A percentile compares a stretch with the other conserved stretches of the same genome.
Evolutionary conservation across 2,329 filamentous ascomycete genomes (phyloP).

Genomic region (Cordyceps militaris): DNA sequence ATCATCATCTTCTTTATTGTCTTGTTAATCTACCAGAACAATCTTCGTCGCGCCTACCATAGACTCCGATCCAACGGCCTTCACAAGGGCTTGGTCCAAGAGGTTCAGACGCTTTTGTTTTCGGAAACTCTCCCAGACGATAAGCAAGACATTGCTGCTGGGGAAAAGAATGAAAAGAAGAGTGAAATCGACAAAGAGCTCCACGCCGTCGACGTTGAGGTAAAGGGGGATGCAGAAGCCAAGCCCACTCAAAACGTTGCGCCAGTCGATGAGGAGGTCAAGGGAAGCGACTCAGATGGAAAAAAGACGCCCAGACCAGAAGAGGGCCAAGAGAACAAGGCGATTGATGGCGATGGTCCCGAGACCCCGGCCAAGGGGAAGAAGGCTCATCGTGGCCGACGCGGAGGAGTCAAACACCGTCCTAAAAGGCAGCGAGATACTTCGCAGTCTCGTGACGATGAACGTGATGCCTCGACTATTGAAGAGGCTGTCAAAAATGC

Average conservation of each 20-base stretch:
- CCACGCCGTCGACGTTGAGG: background rate
- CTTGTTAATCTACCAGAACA: slow-evolving; percentile 39
- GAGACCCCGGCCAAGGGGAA: slow-evolving; percentile 46
- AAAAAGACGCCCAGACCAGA: background rate
- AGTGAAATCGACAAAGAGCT: background rate
- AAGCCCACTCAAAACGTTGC: background rate
- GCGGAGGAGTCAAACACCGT: slow-evolving; percentile 63
- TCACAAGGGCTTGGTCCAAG: slow-evolving; percentile 18
- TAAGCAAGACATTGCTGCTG: background rate
- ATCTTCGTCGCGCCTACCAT: slow-evolving; percentile 34
- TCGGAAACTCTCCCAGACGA: slow-evolving; percentile 5
- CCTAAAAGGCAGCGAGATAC: slow-evolving; percentile 49
- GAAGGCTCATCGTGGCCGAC: slow-evolving; percentile 62
- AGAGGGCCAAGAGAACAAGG: background rate
- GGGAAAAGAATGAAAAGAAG: background rate
- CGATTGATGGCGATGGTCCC: slow-evolving; percentile 10
- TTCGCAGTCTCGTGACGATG: slow-evolving; percentile 44
- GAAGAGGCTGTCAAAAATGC: slow-evolving; percentile 56
- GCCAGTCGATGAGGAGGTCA: background rate
- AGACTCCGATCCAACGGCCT: slow-evolving; percentile 25
- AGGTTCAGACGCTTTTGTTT: slow-evolving; percentile 7
- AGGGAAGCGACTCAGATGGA: background rate
- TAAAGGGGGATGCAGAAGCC: background rate
- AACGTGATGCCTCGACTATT: slow-evolving; percentile 37
- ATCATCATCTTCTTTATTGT: slow-evolving; percentile 38